Conservation (phyloP, 768 basidiomycete genomes). For the Lentinula boryana region DNA sequence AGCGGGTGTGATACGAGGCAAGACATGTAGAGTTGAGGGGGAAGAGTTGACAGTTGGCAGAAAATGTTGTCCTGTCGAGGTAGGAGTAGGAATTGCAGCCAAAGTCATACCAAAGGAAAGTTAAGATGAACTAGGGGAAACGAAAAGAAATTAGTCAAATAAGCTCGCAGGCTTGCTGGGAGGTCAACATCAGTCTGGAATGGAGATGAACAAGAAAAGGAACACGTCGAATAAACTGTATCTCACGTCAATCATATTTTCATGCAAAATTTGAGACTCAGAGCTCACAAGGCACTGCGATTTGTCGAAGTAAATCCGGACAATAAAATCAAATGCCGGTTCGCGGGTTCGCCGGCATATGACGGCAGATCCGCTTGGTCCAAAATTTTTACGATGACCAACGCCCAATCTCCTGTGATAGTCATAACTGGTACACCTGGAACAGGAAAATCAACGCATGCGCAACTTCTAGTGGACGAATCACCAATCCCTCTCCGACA, state of each 20-base stretch:
- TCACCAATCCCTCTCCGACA: conserved; percentile 68
- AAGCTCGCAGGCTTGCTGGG: conserved; percentile 1
- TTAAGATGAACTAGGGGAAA: background rate
- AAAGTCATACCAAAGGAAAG: conserved; percentile 2
- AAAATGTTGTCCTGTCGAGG: conserved; percentile 9
- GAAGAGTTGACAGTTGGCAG: background rate
- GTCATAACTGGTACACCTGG: conserved; percentile 89
- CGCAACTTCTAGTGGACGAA: conserved; percentile 71
- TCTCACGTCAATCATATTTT: conserved; percentile 4
- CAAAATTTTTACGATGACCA: conserved; percentile 2
- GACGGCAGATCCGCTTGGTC: background rate
- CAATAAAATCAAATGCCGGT: background rate
- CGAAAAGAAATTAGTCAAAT: background rate
- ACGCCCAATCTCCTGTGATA: conserved; percentile 47
- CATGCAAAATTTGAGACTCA: background rate
- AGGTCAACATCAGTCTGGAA: background rate
- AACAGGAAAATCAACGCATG: conserved; percentile 95
- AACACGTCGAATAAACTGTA: background rate
- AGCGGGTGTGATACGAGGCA: conserved; percentile 27
- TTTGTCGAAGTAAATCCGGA: background rate
- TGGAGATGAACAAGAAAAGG: background rate
- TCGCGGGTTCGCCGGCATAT: background rate
- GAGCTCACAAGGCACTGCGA: background rate
- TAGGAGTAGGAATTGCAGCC: conserved; percentile 9
- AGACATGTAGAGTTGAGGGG: conserved; percentile 15